Conservation (phyloP, 1,139 yeast species). For the Taphrina populina region DNA sequence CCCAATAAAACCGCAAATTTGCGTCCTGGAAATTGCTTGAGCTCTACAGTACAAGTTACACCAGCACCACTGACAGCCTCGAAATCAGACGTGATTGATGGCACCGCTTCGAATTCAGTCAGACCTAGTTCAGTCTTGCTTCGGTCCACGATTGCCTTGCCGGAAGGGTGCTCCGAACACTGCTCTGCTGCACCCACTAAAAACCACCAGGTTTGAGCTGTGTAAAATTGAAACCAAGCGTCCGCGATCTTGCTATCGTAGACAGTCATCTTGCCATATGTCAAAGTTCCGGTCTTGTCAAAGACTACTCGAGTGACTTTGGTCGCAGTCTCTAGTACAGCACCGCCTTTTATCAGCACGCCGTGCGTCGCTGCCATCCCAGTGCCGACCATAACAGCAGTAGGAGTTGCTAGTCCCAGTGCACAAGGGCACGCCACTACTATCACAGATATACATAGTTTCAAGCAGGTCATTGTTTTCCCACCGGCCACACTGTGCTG, state of each 20-base stretch:
- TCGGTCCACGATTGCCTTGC: constrained; percentile 58
- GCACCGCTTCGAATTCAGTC: constrained; percentile 43
- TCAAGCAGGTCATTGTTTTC: constrained; percentile 65
- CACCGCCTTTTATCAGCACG: constrained; percentile 90
- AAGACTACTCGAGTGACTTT: constrained; percentile 68
- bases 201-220: constrained; percentile 54
- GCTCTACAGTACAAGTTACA: constrained; percentile 53
- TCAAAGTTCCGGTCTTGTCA: constrained; percentile 95
- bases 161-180: constrained; percentile 85
- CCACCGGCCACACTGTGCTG: constrained; percentile 51
- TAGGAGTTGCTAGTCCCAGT: constrained; percentile 92
- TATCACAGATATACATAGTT: constrained; percentile 85
- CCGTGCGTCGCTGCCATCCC: constrained; percentile 93
- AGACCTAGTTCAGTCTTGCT: constrained; percentile 42
- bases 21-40: constrained; percentile 36
- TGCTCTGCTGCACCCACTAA: constrained; percentile 64
- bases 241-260: constrained; percentile 38
- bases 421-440: constrained; percentile 99
- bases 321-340: constrained; percentile 72
- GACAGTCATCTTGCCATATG: constrained; percentile 76
- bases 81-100: constrained; percentile 48
- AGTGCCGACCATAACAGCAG: constrained; percentile 98
- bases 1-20: constrained; percentile 56
- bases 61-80: constrained; percentile 71
- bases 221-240: background rate